These are phyloP conservation scores for Ganoderma meredithae DNA, from an alignment of 1,284 basidiomycete species.

Conservation along the genomic window DNA sequence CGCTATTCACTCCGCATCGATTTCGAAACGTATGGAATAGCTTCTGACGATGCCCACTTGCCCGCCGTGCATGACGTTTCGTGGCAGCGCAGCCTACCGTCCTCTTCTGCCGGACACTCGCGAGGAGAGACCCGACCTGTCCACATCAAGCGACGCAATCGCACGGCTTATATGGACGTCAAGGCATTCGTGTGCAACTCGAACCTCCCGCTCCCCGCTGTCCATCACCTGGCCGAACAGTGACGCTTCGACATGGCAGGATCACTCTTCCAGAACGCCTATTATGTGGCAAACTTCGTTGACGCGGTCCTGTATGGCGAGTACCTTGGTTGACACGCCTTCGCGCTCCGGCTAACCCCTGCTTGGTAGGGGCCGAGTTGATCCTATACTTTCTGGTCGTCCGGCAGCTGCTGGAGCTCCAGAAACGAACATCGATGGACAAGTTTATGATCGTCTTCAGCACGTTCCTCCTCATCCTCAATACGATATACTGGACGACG, in stretches of 20 bases:
- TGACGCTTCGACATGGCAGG: constrained; percentile 9
- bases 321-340: neutral
- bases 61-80: neutral
- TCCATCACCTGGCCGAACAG: neutral
- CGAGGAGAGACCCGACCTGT: neutral
- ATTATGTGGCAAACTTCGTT: constrained; percentile 20
- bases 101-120: neutral
- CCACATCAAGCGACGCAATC: neutral
- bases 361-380: constrained; percentile 25
- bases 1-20: neutral
- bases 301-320: constrained; percentile 25
- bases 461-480: constrained; percentile 27
- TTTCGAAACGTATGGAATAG: neutral
- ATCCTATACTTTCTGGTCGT: constrained; percentile 26
- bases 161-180: neutral
- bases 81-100: neutral
- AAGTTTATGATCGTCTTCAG: constrained; percentile 30
- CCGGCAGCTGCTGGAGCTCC: constrained; percentile 17
- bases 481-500: constrained; percentile 29
- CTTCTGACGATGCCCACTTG: neutral
- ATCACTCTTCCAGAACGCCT: constrained; percentile 21
- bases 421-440: constrained; percentile 10
- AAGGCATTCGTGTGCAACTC: neutral
- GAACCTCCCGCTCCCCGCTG: neutral
- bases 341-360: neutral